Base-by-base conservation (phyloP, 306 rosid genomes). In the Quercus ilex region DNA sequence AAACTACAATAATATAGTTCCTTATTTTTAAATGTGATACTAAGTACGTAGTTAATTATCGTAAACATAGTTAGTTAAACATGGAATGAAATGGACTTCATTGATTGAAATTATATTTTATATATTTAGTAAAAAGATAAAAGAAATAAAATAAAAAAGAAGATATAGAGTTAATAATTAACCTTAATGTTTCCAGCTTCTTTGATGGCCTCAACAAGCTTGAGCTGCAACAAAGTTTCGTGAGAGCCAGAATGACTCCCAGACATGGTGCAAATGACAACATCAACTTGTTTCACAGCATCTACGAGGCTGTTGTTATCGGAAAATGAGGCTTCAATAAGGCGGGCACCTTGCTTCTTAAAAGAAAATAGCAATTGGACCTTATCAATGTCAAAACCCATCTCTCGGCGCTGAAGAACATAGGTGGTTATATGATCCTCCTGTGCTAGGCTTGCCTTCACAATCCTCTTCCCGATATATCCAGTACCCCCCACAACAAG, bases 401-500 rank as follows among this genome's bases (percentile, higher is more conserved):
- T 81, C 74, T 94, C 97, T 3, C 91, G 86, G 28, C 99, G 75
- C 38, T 84, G 88, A 75, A 94, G 83, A 63, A 94, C 89, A 62
- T 60, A 92, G 49, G 97, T 38, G 43, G 10, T 92, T 23, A 77
- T 85, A 52, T 94, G 89, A 21, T 97, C 97, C 43, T 7, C 43
- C 5, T 88, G 78, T 60, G 82, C 90, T 9, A 94, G 75, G 74
- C 97, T 83, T 25, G 97, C 97, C 64, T 49, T 86, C 19, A 94
- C 97, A 1, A 94, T 86, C 55, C 92, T 90, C 86, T 80, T 85
- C 10, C 97, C 97, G 1, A 94, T 9, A 67, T 92, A 94, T 3
- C 98, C 97, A 0, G 88, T 92, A 1, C 97, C 97, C 8, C 98
- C 97, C 20, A 94, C 93, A 35, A 94, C 89, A 17, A 94, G 89